These are phyloP conservation scores for Aegilops tauschii DNA, from an alignment of 176 grass and related monocot genomes.

Conservation along the genomic window DNA sequence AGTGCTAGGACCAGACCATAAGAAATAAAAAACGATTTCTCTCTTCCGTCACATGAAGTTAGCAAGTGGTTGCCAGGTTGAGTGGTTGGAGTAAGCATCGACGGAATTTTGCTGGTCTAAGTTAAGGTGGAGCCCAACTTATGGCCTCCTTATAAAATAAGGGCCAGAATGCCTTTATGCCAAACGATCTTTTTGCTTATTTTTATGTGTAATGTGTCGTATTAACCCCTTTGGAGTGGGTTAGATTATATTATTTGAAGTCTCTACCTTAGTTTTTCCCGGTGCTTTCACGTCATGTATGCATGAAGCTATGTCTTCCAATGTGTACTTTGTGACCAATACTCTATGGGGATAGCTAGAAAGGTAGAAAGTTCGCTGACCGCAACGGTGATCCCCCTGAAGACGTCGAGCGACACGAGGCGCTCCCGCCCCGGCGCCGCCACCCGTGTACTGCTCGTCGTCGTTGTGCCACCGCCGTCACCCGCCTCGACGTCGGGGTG, in stretches of 20 bases:
- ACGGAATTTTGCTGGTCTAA: too few species aligned
- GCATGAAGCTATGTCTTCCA: not conserved
- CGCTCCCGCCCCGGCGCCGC: not conserved
- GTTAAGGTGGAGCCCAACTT: too few species aligned
- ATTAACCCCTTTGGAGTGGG: too few species aligned
- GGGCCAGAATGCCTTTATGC: too few species aligned
- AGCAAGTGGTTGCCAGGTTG: not conserved
- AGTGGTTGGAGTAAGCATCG: not conserved
- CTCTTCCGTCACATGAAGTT: not conserved
- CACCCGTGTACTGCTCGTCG: not conserved
- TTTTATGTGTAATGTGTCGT: too few species aligned
- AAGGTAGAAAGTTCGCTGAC: constrained; percentile 23
- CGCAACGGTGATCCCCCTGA: constrained; percentile 68
- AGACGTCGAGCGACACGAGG: constrained; percentile 80
- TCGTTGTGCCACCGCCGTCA: too few species aligned
- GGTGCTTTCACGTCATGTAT: not conserved
- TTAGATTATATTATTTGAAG: too few species aligned
- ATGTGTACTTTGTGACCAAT: not conserved
- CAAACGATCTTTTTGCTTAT: too few species aligned
- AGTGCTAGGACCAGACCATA: not conserved
- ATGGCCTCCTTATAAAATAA: too few species aligned
- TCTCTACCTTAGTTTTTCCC: not conserved
- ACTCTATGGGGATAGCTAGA: not conserved
- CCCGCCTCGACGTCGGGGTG: constrained; percentile 19
- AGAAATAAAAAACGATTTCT: not conserved